These are phyloP conservation scores for Diaporthe sp. DNA, from an alignment of 2,329 filamentous ascomycete species.

Conservation along the genomic window DNA sequence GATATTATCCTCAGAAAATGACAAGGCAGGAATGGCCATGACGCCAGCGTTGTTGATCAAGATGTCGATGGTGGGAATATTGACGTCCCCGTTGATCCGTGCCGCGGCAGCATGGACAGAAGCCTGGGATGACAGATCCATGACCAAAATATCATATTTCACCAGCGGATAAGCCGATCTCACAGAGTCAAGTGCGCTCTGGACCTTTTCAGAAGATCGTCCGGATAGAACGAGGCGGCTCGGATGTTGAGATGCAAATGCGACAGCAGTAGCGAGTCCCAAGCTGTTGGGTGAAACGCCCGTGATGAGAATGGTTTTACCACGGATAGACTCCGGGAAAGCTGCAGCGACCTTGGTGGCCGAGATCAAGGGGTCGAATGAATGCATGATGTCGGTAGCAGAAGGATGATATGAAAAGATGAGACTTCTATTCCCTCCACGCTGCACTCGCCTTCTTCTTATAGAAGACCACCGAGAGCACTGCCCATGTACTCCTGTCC, in stretches of 20 bases:
- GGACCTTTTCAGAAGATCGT: neutral
- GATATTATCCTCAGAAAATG: neutral
- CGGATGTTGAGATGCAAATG: neutral
- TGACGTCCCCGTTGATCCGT: neutral
- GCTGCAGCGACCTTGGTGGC: neutral
- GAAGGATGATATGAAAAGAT: neutral
- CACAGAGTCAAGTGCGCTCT: neutral
- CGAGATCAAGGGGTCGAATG: neutral
- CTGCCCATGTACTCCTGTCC: neutral
- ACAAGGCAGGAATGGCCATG: neutral
- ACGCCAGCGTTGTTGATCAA: neutral
- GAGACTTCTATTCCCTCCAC: neutral
- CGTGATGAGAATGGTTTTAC: neutral
- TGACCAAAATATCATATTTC: neutral
- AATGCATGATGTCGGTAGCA: neutral
- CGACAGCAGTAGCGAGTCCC: neutral
- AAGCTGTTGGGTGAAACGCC: neutral
- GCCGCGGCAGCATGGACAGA: neutral
- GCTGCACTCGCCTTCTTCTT: neutral
- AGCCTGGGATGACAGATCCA: neutral
- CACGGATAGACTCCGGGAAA: neutral
- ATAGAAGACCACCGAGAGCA: neutral
- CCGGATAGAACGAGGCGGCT: neutral
- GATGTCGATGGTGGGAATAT: neutral
- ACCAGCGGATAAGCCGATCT: neutral